A percentile compares a stretch with the other conserved stretches of the same genome.
phyloP scores from a whole-genome alignment of 768 basidiomycete species.

The Trichaptum fuscoviolaceum region DNA sequence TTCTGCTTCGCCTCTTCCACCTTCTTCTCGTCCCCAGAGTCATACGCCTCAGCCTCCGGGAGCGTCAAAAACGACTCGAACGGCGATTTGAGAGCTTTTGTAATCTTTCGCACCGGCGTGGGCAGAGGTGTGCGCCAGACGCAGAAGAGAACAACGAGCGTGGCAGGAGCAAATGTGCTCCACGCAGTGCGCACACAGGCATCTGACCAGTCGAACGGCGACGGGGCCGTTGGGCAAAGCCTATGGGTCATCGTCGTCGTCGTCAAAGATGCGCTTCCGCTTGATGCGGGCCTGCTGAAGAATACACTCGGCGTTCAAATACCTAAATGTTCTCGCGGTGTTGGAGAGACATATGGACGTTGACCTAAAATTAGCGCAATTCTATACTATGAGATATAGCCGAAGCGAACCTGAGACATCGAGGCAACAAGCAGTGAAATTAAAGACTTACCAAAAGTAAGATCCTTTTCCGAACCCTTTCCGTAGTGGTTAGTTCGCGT shows the following conservation, averaged over 20 bases:
- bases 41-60: slow-evolving; percentile 22
- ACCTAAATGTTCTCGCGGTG: too few species aligned
- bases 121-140: slow-evolving; percentile 20
- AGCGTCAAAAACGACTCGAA: slow-evolving; percentile 22
- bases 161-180: slow-evolving; percentile 44
- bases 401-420: too few species aligned
- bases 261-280: background rate
- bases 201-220: slow-evolving; percentile 33
- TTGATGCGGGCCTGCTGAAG: too few species aligned
- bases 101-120: slow-evolving; percentile 7
- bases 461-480: too few species aligned
- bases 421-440: too few species aligned
- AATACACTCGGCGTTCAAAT: too few species aligned
- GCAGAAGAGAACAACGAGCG: slow-evolving; percentile 39
- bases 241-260: background rate
- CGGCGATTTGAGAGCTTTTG: slow-evolving; percentile 13
- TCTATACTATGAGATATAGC: too few species aligned
- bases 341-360: too few species aligned
- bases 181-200: slow-evolving; percentile 47
- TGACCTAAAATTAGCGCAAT: too few species aligned
- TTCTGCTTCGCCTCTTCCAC: slow-evolving; percentile 5
- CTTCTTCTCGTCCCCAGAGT: slow-evolving; percentile 8
- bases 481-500: too few species aligned
- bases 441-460: too few species aligned
- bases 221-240: background rate